These are phyloP conservation scores for Tranzscheliella williamsii DNA, from an alignment of 1,284 basidiomycete species.

Conservation along the genomic window DNA sequence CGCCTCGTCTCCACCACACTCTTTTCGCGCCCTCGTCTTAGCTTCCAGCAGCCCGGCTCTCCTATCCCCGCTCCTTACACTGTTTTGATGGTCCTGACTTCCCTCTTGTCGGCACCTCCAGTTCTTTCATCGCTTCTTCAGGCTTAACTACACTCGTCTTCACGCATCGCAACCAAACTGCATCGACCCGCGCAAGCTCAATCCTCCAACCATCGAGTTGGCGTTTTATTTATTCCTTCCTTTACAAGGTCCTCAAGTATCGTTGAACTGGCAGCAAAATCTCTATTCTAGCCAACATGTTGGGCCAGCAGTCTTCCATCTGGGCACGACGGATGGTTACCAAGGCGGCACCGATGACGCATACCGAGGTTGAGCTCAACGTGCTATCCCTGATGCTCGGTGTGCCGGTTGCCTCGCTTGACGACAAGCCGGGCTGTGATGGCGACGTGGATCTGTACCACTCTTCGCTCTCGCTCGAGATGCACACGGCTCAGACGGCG, in stretches of 20 bases:
- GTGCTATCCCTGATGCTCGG: constrained; percentile 27
- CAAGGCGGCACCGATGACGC: constrained; percentile 5
- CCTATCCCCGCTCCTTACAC: not conserved
- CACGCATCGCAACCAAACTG: not conserved
- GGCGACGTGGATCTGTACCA: constrained; percentile 1
- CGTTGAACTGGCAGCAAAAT: not conserved
- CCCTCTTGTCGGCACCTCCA: not conserved
- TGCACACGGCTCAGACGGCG: constrained; percentile 32
- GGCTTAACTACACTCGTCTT: not conserved
- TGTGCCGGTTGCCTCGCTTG: constrained; percentile 12
- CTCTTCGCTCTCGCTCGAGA: constrained; percentile 7
- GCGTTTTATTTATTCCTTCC: not conserved
- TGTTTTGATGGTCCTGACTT: not conserved
- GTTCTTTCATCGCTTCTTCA: not conserved
- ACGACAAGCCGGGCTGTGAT: too few relatives aligned
- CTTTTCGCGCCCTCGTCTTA: too few relatives aligned
- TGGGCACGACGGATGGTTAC: constrained; percentile 28
- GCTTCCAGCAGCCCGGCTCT: too few relatives aligned
- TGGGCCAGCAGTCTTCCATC: constrained; percentile 9
- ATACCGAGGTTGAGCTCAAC: constrained; percentile 26
- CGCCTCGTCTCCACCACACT: too few relatives aligned
- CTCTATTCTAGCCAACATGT: constrained; percentile 4
- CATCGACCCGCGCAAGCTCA: not conserved
- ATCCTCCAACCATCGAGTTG: not conserved
- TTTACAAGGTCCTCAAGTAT: not conserved